Conservation (phyloP, 1,284 basidiomycete genomes). For the Boletellus deceptivus region DNA sequence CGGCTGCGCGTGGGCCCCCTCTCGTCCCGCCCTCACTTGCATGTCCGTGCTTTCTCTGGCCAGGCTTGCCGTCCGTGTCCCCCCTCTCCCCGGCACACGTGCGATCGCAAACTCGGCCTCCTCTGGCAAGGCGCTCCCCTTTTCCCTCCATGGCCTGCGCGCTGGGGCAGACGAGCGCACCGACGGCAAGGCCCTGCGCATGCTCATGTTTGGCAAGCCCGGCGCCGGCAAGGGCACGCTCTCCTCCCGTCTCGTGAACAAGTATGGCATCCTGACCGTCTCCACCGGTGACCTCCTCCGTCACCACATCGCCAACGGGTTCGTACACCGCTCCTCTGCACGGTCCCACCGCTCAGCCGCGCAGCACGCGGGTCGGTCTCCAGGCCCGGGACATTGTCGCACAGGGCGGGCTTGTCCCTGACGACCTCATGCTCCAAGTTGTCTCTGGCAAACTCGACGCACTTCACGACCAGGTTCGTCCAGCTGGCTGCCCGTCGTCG, state of each 20-base stretch:
- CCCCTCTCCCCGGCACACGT: slow-evolving; percentile 18
- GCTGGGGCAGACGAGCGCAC: slow-evolving; percentile 35
- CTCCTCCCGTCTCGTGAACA: slow-evolving; percentile 65
- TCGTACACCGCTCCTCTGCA: neutral
- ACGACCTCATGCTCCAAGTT: slow-evolving; percentile 75
- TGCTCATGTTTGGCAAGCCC: slow-evolving; percentile 83
- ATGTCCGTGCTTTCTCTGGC: slow-evolving; percentile 23
- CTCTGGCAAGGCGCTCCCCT: slow-evolving; percentile 47
- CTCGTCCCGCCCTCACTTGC: too few relatives aligned
- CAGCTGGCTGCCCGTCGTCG: neutral
- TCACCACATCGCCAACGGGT: slow-evolving; percentile 73
- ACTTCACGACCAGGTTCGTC: slow-evolving; percentile 61
- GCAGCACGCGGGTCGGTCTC: slow-evolving; percentile 65
- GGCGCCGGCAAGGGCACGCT: slow-evolving; percentile 82
- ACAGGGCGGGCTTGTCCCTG: slow-evolving; percentile 70
- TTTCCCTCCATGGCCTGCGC: slow-evolving; percentile 47
- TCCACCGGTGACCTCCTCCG: slow-evolving; percentile 82
- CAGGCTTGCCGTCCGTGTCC: slow-evolving; percentile 11
- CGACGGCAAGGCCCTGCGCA: slow-evolving; percentile 51
- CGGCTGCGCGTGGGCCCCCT: neutral
- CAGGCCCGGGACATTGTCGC: slow-evolving; percentile 77
- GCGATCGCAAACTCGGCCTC: slow-evolving; percentile 41
- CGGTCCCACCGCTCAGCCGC: neutral
- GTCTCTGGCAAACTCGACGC: slow-evolving; percentile 68
- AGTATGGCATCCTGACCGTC: slow-evolving; percentile 72